phyloP scores from a whole-genome alignment of 768 basidiomycete genomes.

The Saitozyma sp. region DNA sequence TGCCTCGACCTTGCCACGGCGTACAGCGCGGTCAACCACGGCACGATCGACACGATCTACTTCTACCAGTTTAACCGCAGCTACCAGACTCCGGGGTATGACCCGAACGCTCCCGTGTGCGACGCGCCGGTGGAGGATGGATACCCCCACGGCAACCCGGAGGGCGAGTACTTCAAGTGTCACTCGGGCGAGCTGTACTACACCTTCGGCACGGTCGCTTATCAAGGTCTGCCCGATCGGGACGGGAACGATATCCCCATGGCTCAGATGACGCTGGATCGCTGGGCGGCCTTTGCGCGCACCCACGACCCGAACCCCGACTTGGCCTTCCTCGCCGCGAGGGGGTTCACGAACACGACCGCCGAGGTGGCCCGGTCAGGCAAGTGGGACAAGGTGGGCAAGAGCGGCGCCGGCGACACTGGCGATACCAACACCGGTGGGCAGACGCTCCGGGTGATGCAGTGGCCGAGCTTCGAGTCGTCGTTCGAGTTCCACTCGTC shows the following conservation, averaged over 20 bases:
- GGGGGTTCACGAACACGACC: constrained; percentile 55
- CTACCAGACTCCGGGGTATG: constrained; percentile 53
- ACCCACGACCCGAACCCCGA: constrained; percentile 59
- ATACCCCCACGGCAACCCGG: constrained; percentile 58
- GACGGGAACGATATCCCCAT: constrained; percentile 58
- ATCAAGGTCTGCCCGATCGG: constrained; percentile 55
- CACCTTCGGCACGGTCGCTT: constrained; percentile 54
- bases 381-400: constrained; percentile 53
- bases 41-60: constrained; percentile 56
- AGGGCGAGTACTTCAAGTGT: constrained; percentile 37
- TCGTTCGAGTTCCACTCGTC: constrained; percentile 7
- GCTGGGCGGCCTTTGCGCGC: constrained; percentile 59
- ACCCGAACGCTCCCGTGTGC: constrained; percentile 57
- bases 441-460: constrained; percentile 12
- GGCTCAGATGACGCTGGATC: constrained; percentile 56
- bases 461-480: constrained; percentile 15
- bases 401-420: constrained; percentile 8
- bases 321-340: constrained; percentile 54
- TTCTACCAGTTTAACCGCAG: constrained; percentile 58
- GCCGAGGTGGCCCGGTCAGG: constrained; percentile 47
- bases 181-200: constrained; percentile 52
- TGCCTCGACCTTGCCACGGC: constrained; percentile 61
- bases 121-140: constrained; percentile 55
- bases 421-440: too few relatives aligned
- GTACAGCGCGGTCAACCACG: constrained; percentile 55